A percentile compares a stretch with the other conserved stretches of the same genome.
These are phyloP conservation scores for Syzygium grande DNA, from an alignment of 345 rosid genomes.

Conservation along the genomic window DNA sequence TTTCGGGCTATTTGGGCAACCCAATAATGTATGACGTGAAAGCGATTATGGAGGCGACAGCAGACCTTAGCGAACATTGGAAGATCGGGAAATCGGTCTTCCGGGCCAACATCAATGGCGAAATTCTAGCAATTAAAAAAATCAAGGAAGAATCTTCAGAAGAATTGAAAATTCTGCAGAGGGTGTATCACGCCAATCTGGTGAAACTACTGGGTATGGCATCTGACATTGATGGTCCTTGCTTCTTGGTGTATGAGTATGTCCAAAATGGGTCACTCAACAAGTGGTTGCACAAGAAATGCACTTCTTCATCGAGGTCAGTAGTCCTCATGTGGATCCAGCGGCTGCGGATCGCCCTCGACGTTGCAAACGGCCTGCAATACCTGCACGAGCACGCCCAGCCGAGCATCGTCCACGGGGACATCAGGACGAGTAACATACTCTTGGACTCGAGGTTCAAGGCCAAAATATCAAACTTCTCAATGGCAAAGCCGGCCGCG, in stretches of 20 bases:
- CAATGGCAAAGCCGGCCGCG: slow-evolving; percentile 27
- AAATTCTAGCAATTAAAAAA: slow-evolving; percentile 40
- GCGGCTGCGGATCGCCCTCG: slow-evolving; percentile 43
- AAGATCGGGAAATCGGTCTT: slow-evolving; percentile 44
- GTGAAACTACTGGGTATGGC: slow-evolving; percentile 48
- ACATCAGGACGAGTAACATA: slow-evolving; percentile 42
- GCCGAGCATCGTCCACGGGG: slow-evolving; percentile 46
- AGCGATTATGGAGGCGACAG: slow-evolving; percentile 39
- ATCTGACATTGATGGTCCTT: slow-evolving; percentile 19
- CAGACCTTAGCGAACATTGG: slow-evolving; percentile 27
- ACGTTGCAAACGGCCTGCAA: slow-evolving; percentile 54
- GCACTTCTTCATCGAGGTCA: slow-evolving; percentile 6
- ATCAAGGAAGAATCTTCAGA: slow-evolving; percentile 29
- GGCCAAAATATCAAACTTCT: slow-evolving; percentile 57
- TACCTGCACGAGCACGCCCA: slow-evolving; percentile 56
- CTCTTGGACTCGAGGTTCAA: slow-evolving; percentile 41
- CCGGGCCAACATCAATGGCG: slow-evolving; percentile 34
- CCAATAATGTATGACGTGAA: slow-evolving; percentile 29
- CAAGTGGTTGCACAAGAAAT: slow-evolving; percentile 34
- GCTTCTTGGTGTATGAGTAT: slow-evolving; percentile 55
- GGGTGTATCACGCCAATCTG: slow-evolving; percentile 56
- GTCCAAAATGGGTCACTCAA: slow-evolving; percentile 50
- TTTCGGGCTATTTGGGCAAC: slow-evolving; percentile 47
- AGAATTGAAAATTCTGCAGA: slow-evolving; percentile 45
- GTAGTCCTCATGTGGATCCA: slow-evolving; percentile 35